phyloP scores from a whole-genome alignment of 176 grass and related monocot genomes.

The Avena insularis region DNA sequence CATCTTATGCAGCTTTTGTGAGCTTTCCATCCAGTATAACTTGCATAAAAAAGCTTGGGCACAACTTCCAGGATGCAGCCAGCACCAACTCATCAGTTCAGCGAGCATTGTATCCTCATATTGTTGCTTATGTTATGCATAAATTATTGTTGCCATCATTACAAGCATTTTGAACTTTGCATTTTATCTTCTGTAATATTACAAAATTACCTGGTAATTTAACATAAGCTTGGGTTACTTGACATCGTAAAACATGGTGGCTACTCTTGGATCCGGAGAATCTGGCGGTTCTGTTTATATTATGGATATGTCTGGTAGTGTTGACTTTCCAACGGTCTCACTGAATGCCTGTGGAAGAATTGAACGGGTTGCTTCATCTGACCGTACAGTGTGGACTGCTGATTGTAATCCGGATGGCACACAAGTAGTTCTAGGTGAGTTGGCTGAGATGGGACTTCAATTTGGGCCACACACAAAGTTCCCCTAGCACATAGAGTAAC shows the following conservation, averaged over 20 bases:
- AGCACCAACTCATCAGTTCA: constrained; percentile 41
- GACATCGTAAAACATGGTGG: constrained; percentile 68
- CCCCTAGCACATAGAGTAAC: not conserved
- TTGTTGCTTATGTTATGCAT: constrained; percentile 21
- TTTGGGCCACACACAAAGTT: constrained; percentile 11
- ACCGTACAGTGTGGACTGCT: constrained; percentile 65
- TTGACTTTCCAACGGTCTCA: constrained; percentile 23
- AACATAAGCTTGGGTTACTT: constrained; percentile 52
- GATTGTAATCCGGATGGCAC: constrained; percentile 63
- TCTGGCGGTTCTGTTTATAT: constrained; percentile 56
- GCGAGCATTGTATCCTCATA: constrained; percentile 71
- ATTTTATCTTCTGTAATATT: constrained; percentile 20
- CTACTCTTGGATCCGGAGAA: constrained; percentile 66
- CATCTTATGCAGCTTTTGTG: constrained; percentile 33
- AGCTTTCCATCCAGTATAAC: constrained; percentile 56
- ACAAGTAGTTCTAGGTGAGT: constrained; percentile 67
- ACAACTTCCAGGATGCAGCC: constrained; percentile 20
- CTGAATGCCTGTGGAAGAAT: constrained; percentile 17
- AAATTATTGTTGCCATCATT: constrained; percentile 10
- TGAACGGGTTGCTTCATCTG: constrained; percentile 47
- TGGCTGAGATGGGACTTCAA: constrained; percentile 6
- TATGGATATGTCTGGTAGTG: constrained; percentile 59
- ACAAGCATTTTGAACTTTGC: constrained; percentile 13
- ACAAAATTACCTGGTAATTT: constrained; percentile 25
- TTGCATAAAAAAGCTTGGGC: constrained; percentile 57